Base-by-base conservation (phyloP, 129 eudicot genomes). In the Flaveria ramosissima region DNA sequence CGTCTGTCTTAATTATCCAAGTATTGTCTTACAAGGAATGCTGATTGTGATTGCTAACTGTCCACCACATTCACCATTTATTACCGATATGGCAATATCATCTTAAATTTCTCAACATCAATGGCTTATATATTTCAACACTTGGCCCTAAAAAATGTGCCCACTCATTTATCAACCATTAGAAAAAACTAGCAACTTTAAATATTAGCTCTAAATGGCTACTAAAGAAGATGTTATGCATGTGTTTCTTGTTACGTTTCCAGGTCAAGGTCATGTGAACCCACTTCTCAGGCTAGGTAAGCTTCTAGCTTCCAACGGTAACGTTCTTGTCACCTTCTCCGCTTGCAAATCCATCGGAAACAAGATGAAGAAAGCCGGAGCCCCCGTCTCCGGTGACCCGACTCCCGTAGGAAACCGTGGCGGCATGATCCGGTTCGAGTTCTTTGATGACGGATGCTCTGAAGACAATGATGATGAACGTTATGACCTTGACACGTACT, bases 341-440 rank as follows among this genome's bases (percentile, higher is more conserved):
- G 30, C 85, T 4, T 51, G 12, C 74, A 77, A 71, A 70, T 24
- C 55, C 42, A 70, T 71, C n/a, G 82, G 82, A 16, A 71, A 69
- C 7, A 77, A 64, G 46, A 65, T 82, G 74, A 76, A 77, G 30
- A 72, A 79, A 72, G 83, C 76, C 45, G 84, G 80, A 26, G 23
- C 77, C 0, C 9, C 60, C 10, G 78, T 71, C 50, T 48, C 84
- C 8, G 68, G 72, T 21, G 74, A 84, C 15, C 90, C 89, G 0
- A 84, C 86, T 48, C 89, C 88, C 2, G 83, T 77, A 0, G 94
- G 94, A 15, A 76, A 65, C 52, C 1, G 23, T 11, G 83, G 83
- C 4, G 95, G 98, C 8, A 57, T 78, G 80, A 85, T 93, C 74
- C 61, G 88, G 9, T 93, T 93, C 66, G 90, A 93, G 56, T 93